phyloP scores from a whole-genome alignment of 2,329 filamentous ascomycete species.

The Trichoderma koningii region DNA sequence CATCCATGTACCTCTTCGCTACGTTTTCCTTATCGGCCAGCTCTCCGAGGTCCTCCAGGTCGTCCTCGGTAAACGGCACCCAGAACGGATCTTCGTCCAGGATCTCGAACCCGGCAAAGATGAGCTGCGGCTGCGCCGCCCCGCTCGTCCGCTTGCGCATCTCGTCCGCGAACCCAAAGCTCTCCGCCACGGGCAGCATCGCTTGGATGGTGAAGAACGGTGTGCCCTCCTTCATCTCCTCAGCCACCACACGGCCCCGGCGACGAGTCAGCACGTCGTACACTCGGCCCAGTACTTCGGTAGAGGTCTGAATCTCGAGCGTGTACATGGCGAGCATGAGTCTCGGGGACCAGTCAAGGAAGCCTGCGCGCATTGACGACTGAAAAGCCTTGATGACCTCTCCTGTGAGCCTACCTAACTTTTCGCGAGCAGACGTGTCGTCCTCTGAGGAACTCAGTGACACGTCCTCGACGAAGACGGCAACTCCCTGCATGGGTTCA shows the following conservation, averaged over 20 bases:
- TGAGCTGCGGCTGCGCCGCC: constrained; percentile 86
- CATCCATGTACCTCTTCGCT: constrained; percentile 93
- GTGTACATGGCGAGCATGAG: constrained; percentile 97
- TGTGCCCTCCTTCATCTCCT: constrained; percentile 91
- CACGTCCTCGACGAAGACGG: constrained; percentile 84
- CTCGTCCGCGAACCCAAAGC: constrained; percentile 94
- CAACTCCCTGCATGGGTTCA: constrained; percentile 90
- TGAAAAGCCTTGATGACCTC: constrained; percentile 91
- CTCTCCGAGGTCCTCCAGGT: constrained; percentile 94
- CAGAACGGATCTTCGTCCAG: constrained; percentile 96
- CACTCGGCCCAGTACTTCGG: constrained; percentile 91
- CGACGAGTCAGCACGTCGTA: constrained; percentile 98
- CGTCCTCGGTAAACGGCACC: constrained; percentile 95
- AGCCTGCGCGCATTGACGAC: constrained; percentile 78
- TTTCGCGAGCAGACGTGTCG: constrained; percentile 61
- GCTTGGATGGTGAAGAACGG: constrained; percentile 95
- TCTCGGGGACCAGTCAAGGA: constrained; percentile 95
- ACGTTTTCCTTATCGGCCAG: constrained; percentile 93
- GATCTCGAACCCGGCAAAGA: constrained; percentile 90
- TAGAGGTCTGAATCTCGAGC: constrained; percentile 94
- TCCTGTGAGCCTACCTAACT: constrained; percentile 79
- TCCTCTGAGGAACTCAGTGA: constrained; percentile 59
- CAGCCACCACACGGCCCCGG: constrained; percentile 83
- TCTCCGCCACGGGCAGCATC: constrained; percentile 86
- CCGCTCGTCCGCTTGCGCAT: constrained; percentile 93